These are phyloP conservation scores for Starmerella etchellsii DNA, from an alignment of 805 yeast species.

Conservation along the genomic window DNA sequence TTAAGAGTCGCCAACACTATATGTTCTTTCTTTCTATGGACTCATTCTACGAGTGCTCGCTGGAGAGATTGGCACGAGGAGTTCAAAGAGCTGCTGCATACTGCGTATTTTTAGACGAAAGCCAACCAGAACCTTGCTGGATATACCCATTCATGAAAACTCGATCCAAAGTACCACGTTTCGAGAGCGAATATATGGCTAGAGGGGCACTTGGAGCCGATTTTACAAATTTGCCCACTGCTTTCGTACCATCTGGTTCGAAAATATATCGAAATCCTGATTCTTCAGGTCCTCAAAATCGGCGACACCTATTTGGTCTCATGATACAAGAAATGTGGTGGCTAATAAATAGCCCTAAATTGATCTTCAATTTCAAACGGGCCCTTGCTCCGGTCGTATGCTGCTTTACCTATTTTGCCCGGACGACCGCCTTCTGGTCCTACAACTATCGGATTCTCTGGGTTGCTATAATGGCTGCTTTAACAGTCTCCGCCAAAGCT, in stretches of 20 bases:
- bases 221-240: neutral
- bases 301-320: slow-evolving; percentile 18
- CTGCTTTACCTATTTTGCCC: slow-evolving; percentile 17
- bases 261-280: slow-evolving; percentile 21
- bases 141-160: slow-evolving; percentile 8
- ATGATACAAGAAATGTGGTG: slow-evolving; percentile 1
- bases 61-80: neutral
- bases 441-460: slow-evolving; percentile 22
- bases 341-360: slow-evolving; percentile 1
- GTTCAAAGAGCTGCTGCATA: slow-evolving; percentile 2
- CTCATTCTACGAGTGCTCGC: slow-evolving; percentile 4
- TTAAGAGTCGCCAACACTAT: slow-evolving; percentile 2
- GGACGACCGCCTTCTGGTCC: slow-evolving; percentile 21
- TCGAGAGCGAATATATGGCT: slow-evolving; percentile 8
- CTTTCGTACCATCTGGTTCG: neutral
- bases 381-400: slow-evolving; percentile 15
- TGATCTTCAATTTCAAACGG: slow-evolving; percentile 18
- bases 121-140: slow-evolving; percentile 1
- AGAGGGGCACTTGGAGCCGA: neutral
- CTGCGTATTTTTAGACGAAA: slow-evolving; percentile 5
- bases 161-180: slow-evolving; percentile 4
- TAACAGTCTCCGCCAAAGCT: slow-evolving; percentile 22
- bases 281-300: slow-evolving; percentile 21
- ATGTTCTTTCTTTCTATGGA: slow-evolving; percentile 4
- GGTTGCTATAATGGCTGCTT: slow-evolving; percentile 23